These are phyloP conservation scores for Colletotrichum karsti DNA, from an alignment of 2,329 filamentous ascomycete genomes.

Conservation along the genomic window DNA sequence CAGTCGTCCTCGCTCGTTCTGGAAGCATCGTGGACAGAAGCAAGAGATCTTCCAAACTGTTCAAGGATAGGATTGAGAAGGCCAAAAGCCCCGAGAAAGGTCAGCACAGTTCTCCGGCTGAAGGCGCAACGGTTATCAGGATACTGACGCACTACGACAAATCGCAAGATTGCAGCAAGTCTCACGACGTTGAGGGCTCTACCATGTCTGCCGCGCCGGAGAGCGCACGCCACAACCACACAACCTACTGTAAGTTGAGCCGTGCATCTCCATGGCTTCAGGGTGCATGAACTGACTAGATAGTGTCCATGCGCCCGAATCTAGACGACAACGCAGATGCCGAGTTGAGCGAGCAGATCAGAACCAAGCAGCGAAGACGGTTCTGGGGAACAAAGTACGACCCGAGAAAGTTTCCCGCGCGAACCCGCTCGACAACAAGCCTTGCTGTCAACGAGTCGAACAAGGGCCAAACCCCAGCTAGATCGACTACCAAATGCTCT, in stretches of 20 bases:
- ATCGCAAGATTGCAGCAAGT: not conserved
- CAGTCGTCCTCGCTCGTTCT: slow-evolving; percentile 52
- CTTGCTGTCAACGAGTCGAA: not conserved
- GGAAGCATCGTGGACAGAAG: slow-evolving; percentile 51
- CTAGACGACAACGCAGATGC: slow-evolving; percentile 17
- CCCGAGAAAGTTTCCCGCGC: slow-evolving; percentile 13
- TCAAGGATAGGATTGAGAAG: slow-evolving; percentile 40
- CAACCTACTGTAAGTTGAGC: slow-evolving; percentile 3
- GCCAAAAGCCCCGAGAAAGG: slow-evolving; percentile 30
- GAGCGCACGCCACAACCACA: slow-evolving; percentile 3
- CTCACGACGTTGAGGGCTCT: not conserved
- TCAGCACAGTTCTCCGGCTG: not conserved
- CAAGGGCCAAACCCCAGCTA: not conserved
- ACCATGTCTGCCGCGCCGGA: not conserved
- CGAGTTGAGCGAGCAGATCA: slow-evolving; percentile 17
- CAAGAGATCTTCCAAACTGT: slow-evolving; percentile 35
- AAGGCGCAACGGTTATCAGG: not conserved
- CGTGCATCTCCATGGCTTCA: too few species aligned
- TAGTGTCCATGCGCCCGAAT: slow-evolving; percentile 23
- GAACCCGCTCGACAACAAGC: not conserved
- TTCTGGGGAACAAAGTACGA: not conserved
- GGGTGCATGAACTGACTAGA: not conserved
- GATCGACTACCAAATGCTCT: not conserved
- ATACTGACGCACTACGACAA: not conserved
- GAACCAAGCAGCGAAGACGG: not conserved